Percentiles rank a stretch among this genome's conserved stretches.
Evolutionary conservation across 257 asterid genomes (phyloP).

Genomic region (Solanum medicagineum): DNA sequence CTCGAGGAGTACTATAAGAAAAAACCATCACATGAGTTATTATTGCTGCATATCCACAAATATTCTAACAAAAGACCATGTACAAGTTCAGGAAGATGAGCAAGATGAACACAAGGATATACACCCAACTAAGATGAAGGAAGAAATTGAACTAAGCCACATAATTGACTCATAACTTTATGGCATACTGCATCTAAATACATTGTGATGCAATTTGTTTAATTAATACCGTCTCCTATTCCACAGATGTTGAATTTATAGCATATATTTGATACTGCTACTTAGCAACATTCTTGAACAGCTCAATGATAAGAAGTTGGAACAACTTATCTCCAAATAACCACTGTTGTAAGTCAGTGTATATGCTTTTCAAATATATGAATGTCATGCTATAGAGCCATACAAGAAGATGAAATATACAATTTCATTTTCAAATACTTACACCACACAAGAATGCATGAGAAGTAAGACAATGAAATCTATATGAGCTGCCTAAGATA

Average conservation of each 20-base stretch:
- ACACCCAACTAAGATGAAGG: background rate
- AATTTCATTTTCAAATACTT: background rate
- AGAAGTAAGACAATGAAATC: no score
- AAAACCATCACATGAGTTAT: background rate
- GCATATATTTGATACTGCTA: background rate
- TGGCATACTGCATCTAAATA: background rate
- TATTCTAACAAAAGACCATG: background rate
- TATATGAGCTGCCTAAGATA: background rate
- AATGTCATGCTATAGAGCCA: background rate
- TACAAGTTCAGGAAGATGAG: background rate
- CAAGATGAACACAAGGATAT: background rate
- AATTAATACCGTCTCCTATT: background rate
- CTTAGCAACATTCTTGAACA: background rate
- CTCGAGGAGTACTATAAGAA: constrained; percentile 55
- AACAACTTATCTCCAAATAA: background rate
- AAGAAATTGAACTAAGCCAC: background rate
- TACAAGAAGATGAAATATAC: background rate
- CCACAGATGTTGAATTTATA: background rate
- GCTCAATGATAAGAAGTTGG: background rate
- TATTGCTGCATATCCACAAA: background rate
- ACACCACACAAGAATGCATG: background rate
- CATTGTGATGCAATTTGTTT: background rate
- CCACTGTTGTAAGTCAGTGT: background rate
- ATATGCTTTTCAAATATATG: background rate
- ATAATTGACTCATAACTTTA: background rate